phyloP scores from a whole-genome alignment of 768 basidiomycete species.

The Macrolepiota dolichaula region DNA sequence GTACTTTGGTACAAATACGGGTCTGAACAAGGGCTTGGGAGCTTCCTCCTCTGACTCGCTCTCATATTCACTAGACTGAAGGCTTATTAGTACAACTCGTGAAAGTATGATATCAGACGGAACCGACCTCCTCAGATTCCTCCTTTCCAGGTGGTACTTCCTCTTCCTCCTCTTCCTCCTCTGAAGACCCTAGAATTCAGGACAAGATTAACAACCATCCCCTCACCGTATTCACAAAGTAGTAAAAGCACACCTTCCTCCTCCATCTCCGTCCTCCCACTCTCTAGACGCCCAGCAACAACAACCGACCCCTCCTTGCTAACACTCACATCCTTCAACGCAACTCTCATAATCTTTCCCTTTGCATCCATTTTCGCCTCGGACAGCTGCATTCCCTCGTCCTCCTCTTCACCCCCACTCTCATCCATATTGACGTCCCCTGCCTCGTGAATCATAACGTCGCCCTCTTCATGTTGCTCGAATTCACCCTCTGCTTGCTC shows the following conservation, averaged over 20 bases:
- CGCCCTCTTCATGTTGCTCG: conserved; percentile 40
- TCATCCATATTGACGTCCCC: conserved; percentile 38
- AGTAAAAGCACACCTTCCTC: conserved; percentile 23
- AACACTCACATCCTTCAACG: conserved; percentile 77
- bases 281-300: conserved; percentile 76
- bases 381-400: conserved; percentile 38
- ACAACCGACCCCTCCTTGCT: conserved; percentile 78
- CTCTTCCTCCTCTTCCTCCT: conserved; percentile 48
- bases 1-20: conserved; percentile 94
- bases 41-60: conserved; percentile 77
- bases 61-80: conserved; percentile 83
- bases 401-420: conserved; percentile 34
- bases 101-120: not conserved
- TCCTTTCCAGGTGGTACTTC: conserved; percentile 26
- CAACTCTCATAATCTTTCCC: conserved; percentile 63
- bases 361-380: conserved; percentile 27
- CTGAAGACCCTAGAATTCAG: conserved; percentile 4
- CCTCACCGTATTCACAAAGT: not conserved
- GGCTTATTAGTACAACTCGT: not conserved
- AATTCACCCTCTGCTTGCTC: conserved; percentile 41
- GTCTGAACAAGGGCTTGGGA: conserved; percentile 77
- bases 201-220: conserved; percentile 16
- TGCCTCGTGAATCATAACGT: conserved; percentile 58
- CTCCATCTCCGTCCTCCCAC: conserved; percentile 67
- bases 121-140: conserved; percentile 42